Evolutionary conservation across 345 rosid species (phyloP).

Genomic region (Heritiera littoralis): DNA sequence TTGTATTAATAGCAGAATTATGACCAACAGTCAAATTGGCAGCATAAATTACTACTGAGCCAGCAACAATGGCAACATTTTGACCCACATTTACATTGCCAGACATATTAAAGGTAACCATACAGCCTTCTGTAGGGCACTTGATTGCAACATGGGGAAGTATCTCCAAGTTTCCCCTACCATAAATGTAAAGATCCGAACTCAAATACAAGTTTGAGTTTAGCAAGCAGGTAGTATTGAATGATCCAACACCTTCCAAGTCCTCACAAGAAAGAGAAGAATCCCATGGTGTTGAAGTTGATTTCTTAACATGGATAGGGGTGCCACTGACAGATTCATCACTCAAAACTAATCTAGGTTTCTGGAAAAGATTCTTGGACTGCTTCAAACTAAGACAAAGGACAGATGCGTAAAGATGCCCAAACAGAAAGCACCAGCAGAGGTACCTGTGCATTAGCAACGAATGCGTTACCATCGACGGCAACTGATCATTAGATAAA

Average conservation of each 20-base stretch:
- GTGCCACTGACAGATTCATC: slow-evolving; percentile 31
- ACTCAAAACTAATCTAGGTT: slow-evolving; percentile 30
- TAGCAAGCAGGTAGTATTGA: slow-evolving; percentile 78
- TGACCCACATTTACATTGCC: slow-evolving; percentile 75
- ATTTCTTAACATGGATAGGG: slow-evolving; percentile 22
- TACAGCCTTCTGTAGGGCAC: slow-evolving; percentile 76
- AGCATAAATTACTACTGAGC: slow-evolving; percentile 65
- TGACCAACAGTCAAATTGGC: slow-evolving; percentile 63
- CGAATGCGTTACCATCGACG: slow-evolving; percentile 35
- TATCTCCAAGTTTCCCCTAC: slow-evolving; percentile 75
- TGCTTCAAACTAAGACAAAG: slow-evolving; percentile 41
- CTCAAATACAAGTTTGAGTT: slow-evolving; percentile 63
- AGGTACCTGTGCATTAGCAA: slow-evolving; percentile 47
- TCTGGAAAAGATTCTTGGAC: slow-evolving; percentile 26
- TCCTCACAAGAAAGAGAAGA: slow-evolving; percentile 64
- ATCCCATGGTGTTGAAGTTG: slow-evolving; percentile 26
- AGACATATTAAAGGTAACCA: slow-evolving; percentile 63
- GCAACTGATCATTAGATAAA: slow-evolving; percentile 13
- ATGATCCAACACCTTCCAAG: slow-evolving; percentile 82
- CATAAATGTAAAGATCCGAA: slow-evolving; percentile 64
- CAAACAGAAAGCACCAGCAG: slow-evolving; percentile 53
- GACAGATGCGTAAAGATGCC: slow-evolving; percentile 29
- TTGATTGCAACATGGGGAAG: slow-evolving; percentile 64
- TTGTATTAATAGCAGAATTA: slow-evolving; percentile 68
- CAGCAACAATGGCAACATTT: slow-evolving; percentile 62